Evolutionary conservation across 306 rosid species (phyloP).

Genomic region (Hylodesmum podocarpum): DNA sequence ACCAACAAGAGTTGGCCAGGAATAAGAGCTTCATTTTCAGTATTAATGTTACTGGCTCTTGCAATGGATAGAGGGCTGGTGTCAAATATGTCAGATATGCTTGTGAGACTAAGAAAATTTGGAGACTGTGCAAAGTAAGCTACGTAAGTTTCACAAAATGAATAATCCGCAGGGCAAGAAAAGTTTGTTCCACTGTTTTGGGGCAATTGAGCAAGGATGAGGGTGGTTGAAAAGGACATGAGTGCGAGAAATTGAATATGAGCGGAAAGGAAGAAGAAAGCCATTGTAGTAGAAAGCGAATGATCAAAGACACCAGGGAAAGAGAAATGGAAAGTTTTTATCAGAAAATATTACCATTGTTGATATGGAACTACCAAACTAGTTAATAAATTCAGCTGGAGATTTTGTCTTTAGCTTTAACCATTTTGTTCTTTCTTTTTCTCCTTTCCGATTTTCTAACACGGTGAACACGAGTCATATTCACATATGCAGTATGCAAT

Average conservation of each 20-base stretch:
- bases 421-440: not conserved
- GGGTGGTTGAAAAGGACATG: slow-evolving; percentile 26
- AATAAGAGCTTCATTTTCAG: slow-evolving; percentile 19
- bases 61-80: slow-evolving; percentile 47
- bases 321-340: not conserved
- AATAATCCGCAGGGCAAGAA: slow-evolving; percentile 41
- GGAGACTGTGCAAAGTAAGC: slow-evolving; percentile 56
- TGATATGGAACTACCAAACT: not conserved
- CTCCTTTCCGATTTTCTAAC: not conserved
- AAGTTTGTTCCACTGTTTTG: slow-evolving; percentile 36
- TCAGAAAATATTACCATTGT: not conserved
- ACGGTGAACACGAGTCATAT: not conserved
- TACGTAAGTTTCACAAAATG: slow-evolving; percentile 52
- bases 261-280: slow-evolving; percentile 15
- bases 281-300: slow-evolving; percentile 35
- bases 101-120: slow-evolving; percentile 33
- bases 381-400: not conserved
- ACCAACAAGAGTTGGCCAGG: slow-evolving; percentile 60
- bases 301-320: not conserved
- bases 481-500: not conserved
- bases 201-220: slow-evolving; percentile 28
- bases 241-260: slow-evolving; percentile 24
- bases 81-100: slow-evolving; percentile 52
- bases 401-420: slow-evolving; percentile 14
- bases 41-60: slow-evolving; percentile 44